Percentiles rank a stretch among this genome's conserved stretches.
Evolutionary conservation across 1,284 basidiomycete genomes (phyloP).

Genomic region (Ganoderma sp.): DNA sequence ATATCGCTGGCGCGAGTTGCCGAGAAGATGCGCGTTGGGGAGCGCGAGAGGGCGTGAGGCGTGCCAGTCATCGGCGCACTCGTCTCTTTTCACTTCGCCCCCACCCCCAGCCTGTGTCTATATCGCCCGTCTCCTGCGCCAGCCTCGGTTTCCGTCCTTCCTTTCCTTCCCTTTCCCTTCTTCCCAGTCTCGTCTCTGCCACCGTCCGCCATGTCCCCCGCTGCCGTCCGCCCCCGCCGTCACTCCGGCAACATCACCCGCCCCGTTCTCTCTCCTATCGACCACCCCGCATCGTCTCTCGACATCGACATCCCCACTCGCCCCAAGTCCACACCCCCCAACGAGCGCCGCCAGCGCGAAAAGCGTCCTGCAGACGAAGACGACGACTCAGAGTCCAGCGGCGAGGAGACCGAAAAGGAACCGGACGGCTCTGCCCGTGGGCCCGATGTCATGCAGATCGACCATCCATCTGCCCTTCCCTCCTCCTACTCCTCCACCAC

Average conservation of each 20-base stretch:
- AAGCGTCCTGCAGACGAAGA: constrained; percentile 28
- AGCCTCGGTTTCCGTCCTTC: constrained; percentile 4
- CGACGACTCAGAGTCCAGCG: constrained; percentile 17
- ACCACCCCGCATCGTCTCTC: constrained; percentile 25
- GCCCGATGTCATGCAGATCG: constrained; percentile 36
- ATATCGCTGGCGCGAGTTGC: neutral
- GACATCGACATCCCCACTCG: constrained; percentile 38
- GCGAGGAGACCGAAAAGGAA: constrained; percentile 35
- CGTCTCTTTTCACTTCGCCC: neutral
- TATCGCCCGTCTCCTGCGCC: constrained; percentile 11
- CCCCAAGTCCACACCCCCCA: constrained; percentile 46
- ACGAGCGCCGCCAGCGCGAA: constrained; percentile 40
- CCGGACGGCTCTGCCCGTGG: neutral
- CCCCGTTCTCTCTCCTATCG: constrained; percentile 34
- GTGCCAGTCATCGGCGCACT: neutral
- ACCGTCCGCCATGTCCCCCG: constrained; percentile 26
- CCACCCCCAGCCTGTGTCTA: neutral
- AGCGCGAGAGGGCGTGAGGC: neutral
- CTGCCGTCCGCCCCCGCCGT: constrained; percentile 40
- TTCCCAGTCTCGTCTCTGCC: constrained; percentile 4
- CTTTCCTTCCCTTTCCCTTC: constrained; percentile 13
- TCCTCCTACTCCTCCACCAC: constrained; percentile 26
- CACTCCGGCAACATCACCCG: constrained; percentile 43
- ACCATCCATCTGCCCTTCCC: constrained; percentile 31
- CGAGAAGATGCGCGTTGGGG: neutral